A percentile compares a stretch with the other conserved stretches of the same genome.
phyloP scores from a whole-genome alignment of 441 rosid species.

The Jatropha podagrica region DNA sequence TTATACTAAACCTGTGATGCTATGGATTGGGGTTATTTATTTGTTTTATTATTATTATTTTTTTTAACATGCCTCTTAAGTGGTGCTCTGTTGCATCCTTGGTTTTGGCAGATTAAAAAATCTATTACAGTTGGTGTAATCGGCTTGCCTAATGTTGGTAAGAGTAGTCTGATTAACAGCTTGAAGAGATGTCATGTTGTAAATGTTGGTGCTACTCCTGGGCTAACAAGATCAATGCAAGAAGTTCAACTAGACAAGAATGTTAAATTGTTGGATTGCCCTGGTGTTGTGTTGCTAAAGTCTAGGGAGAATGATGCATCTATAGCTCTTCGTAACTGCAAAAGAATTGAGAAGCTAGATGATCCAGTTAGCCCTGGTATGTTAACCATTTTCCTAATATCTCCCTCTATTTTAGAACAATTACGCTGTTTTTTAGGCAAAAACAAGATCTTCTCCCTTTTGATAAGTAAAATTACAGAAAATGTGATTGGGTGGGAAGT shows the following conservation, averaged over 20 bases:
- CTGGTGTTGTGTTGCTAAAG: constrained; percentile 96
- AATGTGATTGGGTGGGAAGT: neutral
- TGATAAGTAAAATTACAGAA: neutral
- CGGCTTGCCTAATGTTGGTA: constrained; percentile 97
- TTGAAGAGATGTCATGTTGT: constrained; percentile 91
- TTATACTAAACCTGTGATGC: neutral
- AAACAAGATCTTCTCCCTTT: neutral
- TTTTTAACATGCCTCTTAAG: neutral
- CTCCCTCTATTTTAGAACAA: neutral
- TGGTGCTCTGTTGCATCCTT: constrained; percentile 9
- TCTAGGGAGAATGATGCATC: constrained; percentile 69
- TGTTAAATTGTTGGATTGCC: constrained; percentile 90
- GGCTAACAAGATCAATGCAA: constrained; percentile 89
- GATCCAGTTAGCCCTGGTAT: constrained; percentile 92
- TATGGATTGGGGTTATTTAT: no score
- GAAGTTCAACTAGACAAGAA: constrained; percentile 95
- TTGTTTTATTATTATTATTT: neutral
- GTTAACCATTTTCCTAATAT: constrained; percentile 8
- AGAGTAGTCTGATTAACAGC: constrained; percentile 98
- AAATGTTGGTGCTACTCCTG: constrained; percentile 96
- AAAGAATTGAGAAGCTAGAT: constrained; percentile 89
- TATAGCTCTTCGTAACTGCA: constrained; percentile 88
- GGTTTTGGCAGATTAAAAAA: constrained; percentile 71
- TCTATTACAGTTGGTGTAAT: constrained; percentile 90
- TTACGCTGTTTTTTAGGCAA: neutral